Percentiles rank a stretch among this genome's conserved stretches.
Evolutionary conservation across 2,329 filamentous ascomycete genomes (phyloP).

Genomic region (Cercospora sesami): DNA sequence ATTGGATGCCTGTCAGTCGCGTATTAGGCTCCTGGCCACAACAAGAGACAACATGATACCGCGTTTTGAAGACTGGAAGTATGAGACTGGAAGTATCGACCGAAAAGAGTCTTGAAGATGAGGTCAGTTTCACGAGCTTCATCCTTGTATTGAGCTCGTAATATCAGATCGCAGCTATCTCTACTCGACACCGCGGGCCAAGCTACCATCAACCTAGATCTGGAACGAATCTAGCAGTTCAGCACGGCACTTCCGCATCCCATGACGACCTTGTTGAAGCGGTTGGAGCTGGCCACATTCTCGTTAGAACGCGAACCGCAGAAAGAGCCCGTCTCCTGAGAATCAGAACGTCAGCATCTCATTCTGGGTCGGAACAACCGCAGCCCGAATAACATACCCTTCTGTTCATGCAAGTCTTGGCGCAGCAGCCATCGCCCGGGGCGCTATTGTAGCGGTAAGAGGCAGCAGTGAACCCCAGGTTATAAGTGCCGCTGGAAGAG

Average conservation of each 20-base stretch:
- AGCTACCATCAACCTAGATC: background rate
- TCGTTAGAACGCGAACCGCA: background rate
- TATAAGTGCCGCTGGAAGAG: background rate
- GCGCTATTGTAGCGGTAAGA: background rate
- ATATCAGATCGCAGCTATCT: background rate
- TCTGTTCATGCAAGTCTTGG: constrained; percentile 7
- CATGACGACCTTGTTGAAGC: constrained; percentile 11
- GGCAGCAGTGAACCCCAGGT: constrained; percentile 8
- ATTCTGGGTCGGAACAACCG: background rate
- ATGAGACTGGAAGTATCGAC: background rate
- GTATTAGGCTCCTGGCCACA: background rate
- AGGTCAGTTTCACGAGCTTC: background rate
- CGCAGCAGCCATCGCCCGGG: background rate
- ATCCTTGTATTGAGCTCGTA: background rate
- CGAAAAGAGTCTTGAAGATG: background rate
- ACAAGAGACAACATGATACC: background rate
- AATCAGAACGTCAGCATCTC: background rate
- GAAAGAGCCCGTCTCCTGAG: constrained; percentile 7
- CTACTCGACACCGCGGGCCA: background rate
- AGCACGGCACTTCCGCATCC: background rate
- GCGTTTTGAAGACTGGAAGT: background rate
- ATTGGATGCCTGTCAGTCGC: background rate
- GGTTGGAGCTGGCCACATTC: background rate
- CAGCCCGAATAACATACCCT: background rate
- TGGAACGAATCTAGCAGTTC: background rate